Conservation (phyloP, 139 green algal species). For the Tetradesmus lagerheimii region DNA sequence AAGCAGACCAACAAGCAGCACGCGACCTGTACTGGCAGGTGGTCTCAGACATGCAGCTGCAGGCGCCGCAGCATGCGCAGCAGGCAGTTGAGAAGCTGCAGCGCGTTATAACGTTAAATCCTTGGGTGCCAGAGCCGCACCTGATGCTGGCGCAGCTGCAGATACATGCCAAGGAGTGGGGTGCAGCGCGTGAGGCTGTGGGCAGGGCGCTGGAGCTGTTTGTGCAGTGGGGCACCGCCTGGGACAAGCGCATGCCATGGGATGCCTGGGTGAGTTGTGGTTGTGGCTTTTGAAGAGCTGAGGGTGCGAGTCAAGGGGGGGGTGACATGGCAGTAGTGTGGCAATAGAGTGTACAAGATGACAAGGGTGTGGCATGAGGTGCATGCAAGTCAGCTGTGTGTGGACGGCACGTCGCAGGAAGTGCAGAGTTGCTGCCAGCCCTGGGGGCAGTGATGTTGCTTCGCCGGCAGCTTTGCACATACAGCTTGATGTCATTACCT, state of each 20-base stretch:
- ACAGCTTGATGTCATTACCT: no score
- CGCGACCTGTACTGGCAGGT: neutral
- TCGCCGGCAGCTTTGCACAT: no score
- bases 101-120: neutral
- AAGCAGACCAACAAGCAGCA: neutral
- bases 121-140: conserved; percentile 32
- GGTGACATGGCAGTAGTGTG: no score
- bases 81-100: neutral
- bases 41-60: neutral
- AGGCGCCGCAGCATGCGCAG: neutral
- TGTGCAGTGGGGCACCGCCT: conserved; percentile 34
- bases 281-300: no score
- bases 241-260: conserved; percentile 44
- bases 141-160: conserved; percentile 44
- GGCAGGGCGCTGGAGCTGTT: conserved; percentile 17
- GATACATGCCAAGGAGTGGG: neutral
- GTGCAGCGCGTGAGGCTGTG: neutral
- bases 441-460: no score
- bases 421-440: no score
- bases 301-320: no score
- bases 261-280: conserved; percentile 12
- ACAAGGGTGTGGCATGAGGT: no score
- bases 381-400: no score
- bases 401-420: no score
- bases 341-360: no score